Conservation (phyloP, 768 basidiomycete genomes). For the Agaricus subrufescens region DNA sequence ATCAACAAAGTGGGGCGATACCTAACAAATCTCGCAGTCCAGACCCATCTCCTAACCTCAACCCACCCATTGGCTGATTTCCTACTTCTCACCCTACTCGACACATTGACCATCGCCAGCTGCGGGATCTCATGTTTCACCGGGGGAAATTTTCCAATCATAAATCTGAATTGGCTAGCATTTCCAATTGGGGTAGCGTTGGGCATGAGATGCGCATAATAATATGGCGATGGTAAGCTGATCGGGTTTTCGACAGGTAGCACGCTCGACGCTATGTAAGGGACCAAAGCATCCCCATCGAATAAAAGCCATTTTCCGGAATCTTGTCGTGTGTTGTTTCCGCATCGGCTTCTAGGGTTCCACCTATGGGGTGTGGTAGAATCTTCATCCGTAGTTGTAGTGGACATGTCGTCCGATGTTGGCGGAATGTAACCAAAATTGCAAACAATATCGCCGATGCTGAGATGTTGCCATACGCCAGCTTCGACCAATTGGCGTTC, state of each 20-base stretch:
- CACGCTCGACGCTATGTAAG: conserved; percentile 54
- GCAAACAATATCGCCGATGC: conserved; percentile 71
- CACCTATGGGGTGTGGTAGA: not conserved
- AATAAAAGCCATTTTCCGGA: conserved; percentile 66
- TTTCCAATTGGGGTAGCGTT: conserved; percentile 15
- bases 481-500: conserved; percentile 64
- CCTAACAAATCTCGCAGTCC: conserved; percentile 48
- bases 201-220: conserved; percentile 65
- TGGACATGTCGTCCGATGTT: conserved; percentile 19
- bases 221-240: conserved; percentile 68
- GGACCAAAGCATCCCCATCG: conserved; percentile 56
- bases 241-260: conserved; percentile 54
- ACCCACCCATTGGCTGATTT: conserved; percentile 57
- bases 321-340: conserved; percentile 5
- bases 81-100: conserved; percentile 51
- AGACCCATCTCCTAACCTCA: conserved; percentile 56
- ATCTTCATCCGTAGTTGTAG: not conserved
- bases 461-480: conserved; percentile 73
- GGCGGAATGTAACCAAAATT: conserved; percentile 76
- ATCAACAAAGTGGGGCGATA: conserved; percentile 24
- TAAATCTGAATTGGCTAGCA: conserved; percentile 27
- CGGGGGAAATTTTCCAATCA: conserved; percentile 28
- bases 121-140: conserved; percentile 38
- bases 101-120: conserved; percentile 41
- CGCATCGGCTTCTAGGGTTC: not conserved